These are phyloP conservation scores for Lecanoromycetidae sp. DNA, from an alignment of 2,329 filamentous ascomycete species.

Conservation along the genomic window DNA sequence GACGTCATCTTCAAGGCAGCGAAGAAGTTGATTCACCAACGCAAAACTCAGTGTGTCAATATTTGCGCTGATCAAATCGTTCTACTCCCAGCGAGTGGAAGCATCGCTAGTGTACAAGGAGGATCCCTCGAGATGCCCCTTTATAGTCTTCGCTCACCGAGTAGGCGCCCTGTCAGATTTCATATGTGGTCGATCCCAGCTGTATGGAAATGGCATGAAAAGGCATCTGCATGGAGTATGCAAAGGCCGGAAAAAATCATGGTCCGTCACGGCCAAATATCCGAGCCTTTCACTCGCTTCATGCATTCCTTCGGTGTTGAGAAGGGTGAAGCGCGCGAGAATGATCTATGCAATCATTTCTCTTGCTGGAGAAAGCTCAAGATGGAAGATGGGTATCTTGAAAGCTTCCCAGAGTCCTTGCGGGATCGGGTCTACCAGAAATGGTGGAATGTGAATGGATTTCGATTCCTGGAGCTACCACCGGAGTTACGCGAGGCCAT, in stretches of 20 bases:
- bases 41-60: neutral
- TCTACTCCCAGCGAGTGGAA: constrained; percentile 5
- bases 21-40: neutral
- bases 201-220: neutral
- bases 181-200: neutral
- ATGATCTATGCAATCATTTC: constrained; percentile 5
- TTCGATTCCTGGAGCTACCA: constrained; percentile 1
- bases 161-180: neutral
- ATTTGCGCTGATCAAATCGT: neutral
- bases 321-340: neutral
- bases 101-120: neutral
- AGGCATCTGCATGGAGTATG: neutral
- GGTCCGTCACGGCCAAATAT: constrained; percentile 4
- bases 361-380: neutral
- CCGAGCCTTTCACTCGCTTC: neutral
- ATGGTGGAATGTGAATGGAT: neutral
- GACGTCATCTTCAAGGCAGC: neutral
- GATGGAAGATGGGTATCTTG: neutral
- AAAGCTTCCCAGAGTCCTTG: neutral
- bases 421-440: neutral
- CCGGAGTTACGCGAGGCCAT: constrained; percentile 2
- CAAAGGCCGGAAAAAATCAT: neutral
- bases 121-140: neutral
- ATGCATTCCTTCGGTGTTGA: neutral
- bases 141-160: constrained; percentile 7